These are phyloP conservation scores for Priceomyces medius DNA, from an alignment of 805 yeast species.

Conservation along the genomic window DNA sequence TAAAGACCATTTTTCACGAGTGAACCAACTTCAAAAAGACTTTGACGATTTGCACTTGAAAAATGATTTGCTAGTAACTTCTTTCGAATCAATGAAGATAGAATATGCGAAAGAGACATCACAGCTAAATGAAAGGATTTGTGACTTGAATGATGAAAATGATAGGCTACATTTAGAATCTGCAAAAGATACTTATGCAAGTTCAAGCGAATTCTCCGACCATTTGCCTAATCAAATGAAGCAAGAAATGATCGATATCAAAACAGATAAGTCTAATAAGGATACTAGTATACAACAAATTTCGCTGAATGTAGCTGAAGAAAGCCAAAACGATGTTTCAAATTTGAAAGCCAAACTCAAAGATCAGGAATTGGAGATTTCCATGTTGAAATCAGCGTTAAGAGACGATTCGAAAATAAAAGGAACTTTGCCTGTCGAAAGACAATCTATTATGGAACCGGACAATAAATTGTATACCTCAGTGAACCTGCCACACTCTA, in stretches of 20 bases:
- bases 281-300: too few relatives aligned
- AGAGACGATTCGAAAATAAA: conserved; percentile 4
- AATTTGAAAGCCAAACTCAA: background rate
- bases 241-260: too few relatives aligned
- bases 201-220: too few relatives aligned
- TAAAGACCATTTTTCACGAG: conserved; percentile 32
- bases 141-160: conserved; percentile 68
- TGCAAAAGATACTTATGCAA: too few relatives aligned
- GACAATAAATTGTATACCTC: too few relatives aligned
- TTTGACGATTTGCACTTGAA: conserved; percentile 47
- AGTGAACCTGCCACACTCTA: too few relatives aligned
- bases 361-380: background rate
- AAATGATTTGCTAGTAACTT: conserved; percentile 40
- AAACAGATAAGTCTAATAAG: too few relatives aligned
- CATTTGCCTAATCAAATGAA: too few relatives aligned
- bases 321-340: background rate
- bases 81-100: conserved; percentile 34
- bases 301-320: background rate
- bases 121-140: conserved; percentile 51
- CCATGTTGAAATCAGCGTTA: background rate
- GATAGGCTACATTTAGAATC: conserved; percentile 50
- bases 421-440: conserved; percentile 15
- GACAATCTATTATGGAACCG: conserved; percentile 21
- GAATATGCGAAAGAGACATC: conserved; percentile 42
- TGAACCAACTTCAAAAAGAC: conserved; percentile 38